Conservation (phyloP, 2,329 filamentous ascomycete genomes). For the Cephalotrichum gorgonifer region DNA sequence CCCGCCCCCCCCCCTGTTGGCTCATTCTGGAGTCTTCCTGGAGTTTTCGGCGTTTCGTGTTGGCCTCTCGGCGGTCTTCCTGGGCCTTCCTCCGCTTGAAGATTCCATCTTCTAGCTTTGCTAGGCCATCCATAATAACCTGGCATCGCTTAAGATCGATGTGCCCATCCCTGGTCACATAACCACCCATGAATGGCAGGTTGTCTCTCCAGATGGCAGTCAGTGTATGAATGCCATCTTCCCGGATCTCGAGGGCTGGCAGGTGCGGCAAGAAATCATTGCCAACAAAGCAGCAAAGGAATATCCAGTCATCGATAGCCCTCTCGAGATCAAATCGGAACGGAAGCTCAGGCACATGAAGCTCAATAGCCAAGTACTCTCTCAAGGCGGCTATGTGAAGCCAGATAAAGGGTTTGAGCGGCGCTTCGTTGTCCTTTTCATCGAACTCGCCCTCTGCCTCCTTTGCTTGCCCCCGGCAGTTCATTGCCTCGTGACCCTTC, state of each 20-base stretch:
- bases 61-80: slow-evolving; percentile 74
- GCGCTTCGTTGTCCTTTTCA: slow-evolving; percentile 57
- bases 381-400: slow-evolving; percentile 84
- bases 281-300: slow-evolving; percentile 98
- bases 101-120: slow-evolving; percentile 87
- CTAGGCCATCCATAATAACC: slow-evolving; percentile 76
- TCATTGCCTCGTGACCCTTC: slow-evolving; percentile 78
- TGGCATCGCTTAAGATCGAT: slow-evolving; percentile 83
- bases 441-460: slow-evolving; percentile 70
- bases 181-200: slow-evolving; percentile 82
- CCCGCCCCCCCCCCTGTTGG: slow-evolving; percentile 5
- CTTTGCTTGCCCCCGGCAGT: slow-evolving; percentile 72
- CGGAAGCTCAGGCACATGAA: slow-evolving; percentile 69
- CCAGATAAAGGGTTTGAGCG: slow-evolving; percentile 93
- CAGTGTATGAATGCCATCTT: slow-evolving; percentile 92
- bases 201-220: slow-evolving; percentile 97
- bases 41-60: slow-evolving; percentile 66
- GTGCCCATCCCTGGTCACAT: slow-evolving; percentile 88
- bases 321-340: slow-evolving; percentile 92
- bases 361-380: slow-evolving; percentile 86
- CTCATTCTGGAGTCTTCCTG: slow-evolving; percentile 41
- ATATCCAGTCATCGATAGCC: slow-evolving; percentile 95
- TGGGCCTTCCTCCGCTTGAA: slow-evolving; percentile 80
- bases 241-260: slow-evolving; percentile 92
- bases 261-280: slow-evolving; percentile 98